phyloP scores from a whole-genome alignment of 306 rosid genomes.

The Casuarina equisetifolia region DNA sequence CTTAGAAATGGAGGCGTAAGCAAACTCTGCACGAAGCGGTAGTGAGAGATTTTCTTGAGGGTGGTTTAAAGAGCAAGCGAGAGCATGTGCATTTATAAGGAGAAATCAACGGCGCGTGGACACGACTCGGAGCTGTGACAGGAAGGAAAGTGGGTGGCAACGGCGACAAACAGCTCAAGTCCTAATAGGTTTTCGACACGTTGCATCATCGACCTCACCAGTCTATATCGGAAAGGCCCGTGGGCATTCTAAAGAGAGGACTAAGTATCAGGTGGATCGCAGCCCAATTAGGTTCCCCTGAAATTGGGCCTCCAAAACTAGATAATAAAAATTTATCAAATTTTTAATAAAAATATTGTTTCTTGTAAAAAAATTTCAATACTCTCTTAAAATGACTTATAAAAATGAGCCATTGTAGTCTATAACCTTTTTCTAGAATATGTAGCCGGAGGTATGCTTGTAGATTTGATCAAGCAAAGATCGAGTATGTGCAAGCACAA shows the following conservation, averaged over 20 bases:
- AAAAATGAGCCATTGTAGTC: too few species aligned
- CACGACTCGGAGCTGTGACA: slow-evolving; percentile 13
- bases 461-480: too few species aligned
- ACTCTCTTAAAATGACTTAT: too few species aligned
- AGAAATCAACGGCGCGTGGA: slow-evolving; percentile 14
- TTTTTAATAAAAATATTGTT: too few species aligned
- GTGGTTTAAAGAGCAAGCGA: not conserved
- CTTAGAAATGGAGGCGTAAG: not conserved
- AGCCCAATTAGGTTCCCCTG: not conserved
- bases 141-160: slow-evolving; percentile 17
- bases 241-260: not conserved
- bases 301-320: too few species aligned
- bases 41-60: not conserved
- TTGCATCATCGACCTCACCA: not conserved
- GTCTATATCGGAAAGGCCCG: not conserved
- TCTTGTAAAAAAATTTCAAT: too few species aligned
- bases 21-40: not conserved
- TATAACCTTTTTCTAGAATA: too few species aligned
- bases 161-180: slow-evolving; percentile 21
- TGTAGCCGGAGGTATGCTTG: too few species aligned
- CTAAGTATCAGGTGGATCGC: not conserved
- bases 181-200: not conserved
- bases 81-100: slow-evolving; percentile 1
- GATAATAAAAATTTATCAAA: too few species aligned
- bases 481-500: too few species aligned